These are phyloP conservation scores for Metschnikowia kunwiensis DNA, from an alignment of 805 yeast genomes.

Conservation along the genomic window DNA sequence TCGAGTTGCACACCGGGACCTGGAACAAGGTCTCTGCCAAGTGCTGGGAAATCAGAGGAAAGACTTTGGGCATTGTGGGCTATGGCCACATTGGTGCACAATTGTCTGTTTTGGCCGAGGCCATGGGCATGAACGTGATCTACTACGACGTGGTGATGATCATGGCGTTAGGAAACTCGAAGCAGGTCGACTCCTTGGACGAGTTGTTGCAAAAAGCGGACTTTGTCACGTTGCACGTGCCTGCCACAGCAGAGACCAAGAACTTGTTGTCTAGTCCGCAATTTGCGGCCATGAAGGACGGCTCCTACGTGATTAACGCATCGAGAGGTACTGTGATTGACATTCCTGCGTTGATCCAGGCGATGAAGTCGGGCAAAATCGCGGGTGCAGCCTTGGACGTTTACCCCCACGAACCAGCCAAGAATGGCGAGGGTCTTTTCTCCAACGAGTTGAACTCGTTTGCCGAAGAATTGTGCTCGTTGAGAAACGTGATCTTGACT, in stretches of 20 bases:
- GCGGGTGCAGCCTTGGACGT: slow-evolving; percentile 98
- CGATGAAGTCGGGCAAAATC: slow-evolving; percentile 87
- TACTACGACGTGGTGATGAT: slow-evolving; percentile 90
- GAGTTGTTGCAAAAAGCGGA: slow-evolving; percentile 80
- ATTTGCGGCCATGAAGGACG: slow-evolving; percentile 94
- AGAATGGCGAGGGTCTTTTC: slow-evolving; percentile 85
- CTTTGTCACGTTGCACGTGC: slow-evolving; percentile 91
- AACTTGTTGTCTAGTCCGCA: slow-evolving; percentile 87
- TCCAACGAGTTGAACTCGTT: slow-evolving; percentile 71
- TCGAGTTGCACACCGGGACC: slow-evolving; percentile 91
- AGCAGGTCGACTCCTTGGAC: slow-evolving; percentile 81
- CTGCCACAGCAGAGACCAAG: slow-evolving; percentile 89
- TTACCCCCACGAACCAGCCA: slow-evolving; percentile 95
- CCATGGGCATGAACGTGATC: slow-evolving; percentile 95
- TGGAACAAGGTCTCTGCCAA: slow-evolving; percentile 95
- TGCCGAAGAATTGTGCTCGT: slow-evolving; percentile 74
- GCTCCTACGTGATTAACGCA: slow-evolving; percentile 91
- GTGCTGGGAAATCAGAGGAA: slow-evolving; percentile 99
- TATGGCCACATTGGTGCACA: slow-evolving; percentile 99
- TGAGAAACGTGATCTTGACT: slow-evolving; percentile 86
- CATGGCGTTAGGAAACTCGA: slow-evolving; percentile 96
- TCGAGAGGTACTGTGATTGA: slow-evolving; percentile 98
- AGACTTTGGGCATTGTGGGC: slow-evolving; percentile 94
- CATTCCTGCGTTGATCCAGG: slow-evolving; percentile 87
- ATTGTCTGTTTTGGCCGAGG: slow-evolving; percentile 92